Percentiles rank a stretch among this genome's conserved stretches.
phyloP scores from a whole-genome alignment of 768 basidiomycete species.

The Gloeopeniophorella convolvens region DNA sequence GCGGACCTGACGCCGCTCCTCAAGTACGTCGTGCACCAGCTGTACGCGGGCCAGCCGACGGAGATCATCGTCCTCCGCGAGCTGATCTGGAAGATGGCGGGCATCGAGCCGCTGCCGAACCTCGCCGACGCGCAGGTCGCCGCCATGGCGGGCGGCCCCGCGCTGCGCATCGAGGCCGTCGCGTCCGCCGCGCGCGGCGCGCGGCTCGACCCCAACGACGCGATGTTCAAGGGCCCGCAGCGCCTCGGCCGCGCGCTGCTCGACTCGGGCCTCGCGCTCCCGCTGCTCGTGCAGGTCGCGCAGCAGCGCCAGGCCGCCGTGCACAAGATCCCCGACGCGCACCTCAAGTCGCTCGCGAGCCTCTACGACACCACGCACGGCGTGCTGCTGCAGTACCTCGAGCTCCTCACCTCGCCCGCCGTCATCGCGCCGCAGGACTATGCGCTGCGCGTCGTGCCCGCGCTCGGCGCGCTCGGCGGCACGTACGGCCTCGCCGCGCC shows the following conservation, averaged over 20 bases:
- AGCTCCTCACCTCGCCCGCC: constrained; percentile 70
- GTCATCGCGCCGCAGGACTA: constrained; percentile 69
- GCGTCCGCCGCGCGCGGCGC: constrained; percentile 76
- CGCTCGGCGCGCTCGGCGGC: constrained; percentile 63
- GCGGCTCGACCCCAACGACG: constrained; percentile 59
- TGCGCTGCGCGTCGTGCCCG: constrained; percentile 64
- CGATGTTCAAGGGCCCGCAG: constrained; percentile 55
- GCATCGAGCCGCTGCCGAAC: constrained; percentile 85
- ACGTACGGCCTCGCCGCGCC: constrained; percentile 77
- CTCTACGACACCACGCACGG: constrained; percentile 89
- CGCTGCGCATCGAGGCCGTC: constrained; percentile 80
- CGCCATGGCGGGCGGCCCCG: constrained; percentile 88
- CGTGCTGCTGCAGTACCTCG: constrained; percentile 86
- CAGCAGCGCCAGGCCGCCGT: constrained; percentile 87
- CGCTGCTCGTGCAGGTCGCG: constrained; percentile 86
- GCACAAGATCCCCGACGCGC: constrained; percentile 62
- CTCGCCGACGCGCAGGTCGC: constrained; percentile 82
- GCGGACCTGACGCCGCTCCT: constrained; percentile 80
- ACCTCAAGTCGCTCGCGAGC: constrained; percentile 80
- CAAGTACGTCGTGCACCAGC: constrained; percentile 87
- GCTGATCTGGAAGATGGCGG: constrained; percentile 92
- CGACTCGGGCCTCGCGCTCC: constrained; percentile 71
- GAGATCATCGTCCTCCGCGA: constrained; percentile 91
- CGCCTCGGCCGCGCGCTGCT: constrained; percentile 59
- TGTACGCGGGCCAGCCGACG: constrained; percentile 73